A percentile compares a stretch with the other conserved stretches of the same genome.
These are phyloP conservation scores for Adansonia digitata DNA, from an alignment of 345 rosid genomes.

Conservation along the genomic window DNA sequence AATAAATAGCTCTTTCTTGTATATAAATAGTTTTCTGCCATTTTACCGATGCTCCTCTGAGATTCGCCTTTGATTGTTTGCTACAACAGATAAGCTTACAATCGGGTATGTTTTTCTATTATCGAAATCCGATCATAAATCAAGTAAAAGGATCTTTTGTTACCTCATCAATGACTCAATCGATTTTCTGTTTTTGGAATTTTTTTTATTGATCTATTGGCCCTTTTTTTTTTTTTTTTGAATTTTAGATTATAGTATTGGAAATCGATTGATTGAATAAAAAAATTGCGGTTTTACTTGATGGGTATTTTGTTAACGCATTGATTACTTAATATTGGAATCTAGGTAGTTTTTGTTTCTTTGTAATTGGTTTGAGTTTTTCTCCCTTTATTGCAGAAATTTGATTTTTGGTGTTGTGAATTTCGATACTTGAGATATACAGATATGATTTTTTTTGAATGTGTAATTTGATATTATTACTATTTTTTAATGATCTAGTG, in stretches of 20 bases:
- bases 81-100: conserved; percentile 19
- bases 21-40: conserved; percentile 7
- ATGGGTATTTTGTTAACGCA: neutral
- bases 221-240: neutral
- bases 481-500: conserved; percentile 19
- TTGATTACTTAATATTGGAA: neutral
- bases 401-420: neutral
- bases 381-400: conserved; percentile 3
- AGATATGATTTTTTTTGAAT: neutral
- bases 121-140: conserved; percentile 19
- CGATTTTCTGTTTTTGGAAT: neutral
- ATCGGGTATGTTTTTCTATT: conserved; percentile 29
- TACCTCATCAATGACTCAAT: neutral
- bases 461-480: neutral
- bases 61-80: conserved; percentile 30
- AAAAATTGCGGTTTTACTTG: neutral
- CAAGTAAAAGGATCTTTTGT: conserved; percentile 12
- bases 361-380: neutral
- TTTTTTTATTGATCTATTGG: neutral
- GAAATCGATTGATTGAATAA: neutral
- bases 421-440: conserved; percentile 14
- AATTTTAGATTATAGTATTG: neutral
- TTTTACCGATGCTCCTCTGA: conserved; percentile 14
- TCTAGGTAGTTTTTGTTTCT: neutral
- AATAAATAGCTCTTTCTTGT: neutral